phyloP scores from a whole-genome alignment of 257 asterid species.

The Phtheirospermum japonicum region DNA sequence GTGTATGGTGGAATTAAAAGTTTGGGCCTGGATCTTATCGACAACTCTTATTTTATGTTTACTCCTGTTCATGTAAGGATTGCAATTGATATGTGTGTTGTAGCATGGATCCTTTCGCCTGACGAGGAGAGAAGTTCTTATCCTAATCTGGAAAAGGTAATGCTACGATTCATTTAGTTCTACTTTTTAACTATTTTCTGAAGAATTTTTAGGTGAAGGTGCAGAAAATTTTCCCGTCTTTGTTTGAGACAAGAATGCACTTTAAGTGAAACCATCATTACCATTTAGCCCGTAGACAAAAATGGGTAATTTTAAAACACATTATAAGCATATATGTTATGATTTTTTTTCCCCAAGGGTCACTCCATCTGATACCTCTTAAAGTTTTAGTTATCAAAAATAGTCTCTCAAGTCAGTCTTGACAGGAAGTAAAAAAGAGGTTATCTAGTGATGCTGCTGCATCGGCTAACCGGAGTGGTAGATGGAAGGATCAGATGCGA shows the following conservation, averaged over 20 bases:
- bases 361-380: slow-evolving; percentile 1
- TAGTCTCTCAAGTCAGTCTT: slow-evolving; percentile 27
- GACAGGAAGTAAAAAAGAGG: slow-evolving; percentile 89
- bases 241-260: background rate
- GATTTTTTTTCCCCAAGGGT: slow-evolving; percentile 21
- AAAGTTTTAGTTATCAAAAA: slow-evolving; percentile 21
- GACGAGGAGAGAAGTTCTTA: slow-evolving; percentile 86
- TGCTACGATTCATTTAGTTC: slow-evolving; percentile 7
- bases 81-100: slow-evolving; percentile 68
- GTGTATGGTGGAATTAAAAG: slow-evolving; percentile 53
- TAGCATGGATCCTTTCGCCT: slow-evolving; percentile 92
- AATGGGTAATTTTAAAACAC: slow-evolving; percentile 11
- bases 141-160: slow-evolving; percentile 90
- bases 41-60: slow-evolving; percentile 54
- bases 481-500: slow-evolving; percentile 96
- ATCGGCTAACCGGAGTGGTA: slow-evolving; percentile 72
- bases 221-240: slow-evolving; percentile 1
- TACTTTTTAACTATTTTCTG: slow-evolving; percentile 4
- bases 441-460: slow-evolving; percentile 83
- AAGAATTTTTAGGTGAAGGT: background rate
- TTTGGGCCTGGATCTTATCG: slow-evolving; percentile 67
- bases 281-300: background rate
- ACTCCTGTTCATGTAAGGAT: slow-evolving; percentile 49
- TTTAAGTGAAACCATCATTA: slow-evolving; percentile 5
- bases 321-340: background rate